Percentiles rank a stretch among this genome's conserved stretches.
phyloP scores from a whole-genome alignment of 176 grass and related monocot genomes.

The Thinopyrum elongatum region DNA sequence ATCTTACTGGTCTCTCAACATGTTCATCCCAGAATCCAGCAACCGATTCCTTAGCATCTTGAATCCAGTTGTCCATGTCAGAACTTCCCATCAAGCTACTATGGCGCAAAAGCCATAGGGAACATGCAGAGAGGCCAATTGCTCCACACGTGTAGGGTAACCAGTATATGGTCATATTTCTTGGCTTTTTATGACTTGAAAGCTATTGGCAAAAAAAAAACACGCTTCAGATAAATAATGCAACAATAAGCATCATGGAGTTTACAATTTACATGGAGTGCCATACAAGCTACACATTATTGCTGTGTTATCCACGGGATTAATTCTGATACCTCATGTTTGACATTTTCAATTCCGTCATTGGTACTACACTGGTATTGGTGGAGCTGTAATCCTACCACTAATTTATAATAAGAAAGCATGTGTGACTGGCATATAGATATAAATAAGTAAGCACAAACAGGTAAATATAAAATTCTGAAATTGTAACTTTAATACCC shows the following conservation, averaged over 20 bases:
- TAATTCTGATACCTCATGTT: neutral
- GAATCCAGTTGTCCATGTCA: constrained; percentile 89
- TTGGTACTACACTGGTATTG: neutral
- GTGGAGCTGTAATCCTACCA: neutral
- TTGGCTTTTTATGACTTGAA: constrained; percentile 68
- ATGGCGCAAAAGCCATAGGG: constrained; percentile 84
- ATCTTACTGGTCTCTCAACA: constrained; percentile 70
- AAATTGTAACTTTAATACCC: neutral
- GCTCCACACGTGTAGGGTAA: constrained; percentile 85
- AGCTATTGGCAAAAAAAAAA: constrained; percentile 49
- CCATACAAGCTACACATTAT: constrained; percentile 6
- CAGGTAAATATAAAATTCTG: neutral
- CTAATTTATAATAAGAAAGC: constrained; percentile 7
- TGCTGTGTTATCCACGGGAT: constrained; percentile 2
- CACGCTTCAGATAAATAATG: constrained; percentile 8
- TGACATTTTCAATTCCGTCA: neutral
- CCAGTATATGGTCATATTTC: constrained; percentile 66
- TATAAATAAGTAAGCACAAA: neutral
- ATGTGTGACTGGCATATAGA: constrained; percentile 4
- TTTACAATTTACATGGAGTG: neutral
- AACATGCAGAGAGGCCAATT: constrained; percentile 82
- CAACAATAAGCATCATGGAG: neutral
- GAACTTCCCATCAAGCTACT: constrained; percentile 97
- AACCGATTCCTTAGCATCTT: constrained; percentile 74
- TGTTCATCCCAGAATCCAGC: constrained; percentile 74